These are phyloP conservation scores for Lyophyllum atratum DNA, from an alignment of 768 basidiomycete genomes.

Conservation along the genomic window DNA sequence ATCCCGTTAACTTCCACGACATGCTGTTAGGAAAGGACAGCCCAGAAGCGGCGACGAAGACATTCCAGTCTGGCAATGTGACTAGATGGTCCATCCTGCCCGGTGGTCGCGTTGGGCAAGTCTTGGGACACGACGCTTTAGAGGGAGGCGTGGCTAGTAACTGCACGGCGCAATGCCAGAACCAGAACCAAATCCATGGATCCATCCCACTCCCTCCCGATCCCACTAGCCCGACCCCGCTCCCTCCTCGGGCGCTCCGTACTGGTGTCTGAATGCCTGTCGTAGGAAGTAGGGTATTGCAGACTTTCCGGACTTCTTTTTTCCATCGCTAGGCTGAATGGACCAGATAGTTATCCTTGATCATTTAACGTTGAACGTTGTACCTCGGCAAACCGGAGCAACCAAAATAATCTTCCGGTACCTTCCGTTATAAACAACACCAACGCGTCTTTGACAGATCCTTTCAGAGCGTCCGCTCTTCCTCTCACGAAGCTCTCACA, in stretches of 20 bases:
- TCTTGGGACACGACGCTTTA: conserved; percentile 2
- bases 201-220: not conserved
- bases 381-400: too few relatives aligned
- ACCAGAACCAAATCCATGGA: conserved; percentile 1
- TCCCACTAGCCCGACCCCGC: not conserved
- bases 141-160: not conserved
- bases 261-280: too few relatives aligned
- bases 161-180: conserved; percentile 4
- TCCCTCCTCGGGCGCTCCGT: not conserved
- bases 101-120: conserved; percentile 3
- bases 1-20: conserved; percentile 2
- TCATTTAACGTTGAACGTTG: too few relatives aligned
- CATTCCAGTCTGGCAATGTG: conserved; percentile 1
- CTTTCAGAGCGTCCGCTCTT: too few relatives aligned
- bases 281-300: too few relatives aligned
- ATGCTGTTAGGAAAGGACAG: conserved; percentile 5
- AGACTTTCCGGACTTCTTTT: too few relatives aligned
- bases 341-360: too few relatives aligned
- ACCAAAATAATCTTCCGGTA: too few relatives aligned
- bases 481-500: too few relatives aligned
- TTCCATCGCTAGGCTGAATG: too few relatives aligned
- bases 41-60: conserved; percentile 5
- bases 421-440: too few relatives aligned
- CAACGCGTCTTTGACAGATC: too few relatives aligned
- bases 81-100: conserved; percentile 1